Percentiles rank a stretch among this genome's conserved stretches.
Conservation (phyloP, 1,139 yeast genomes). For the Blastobotrys arbuscula region DNA sequence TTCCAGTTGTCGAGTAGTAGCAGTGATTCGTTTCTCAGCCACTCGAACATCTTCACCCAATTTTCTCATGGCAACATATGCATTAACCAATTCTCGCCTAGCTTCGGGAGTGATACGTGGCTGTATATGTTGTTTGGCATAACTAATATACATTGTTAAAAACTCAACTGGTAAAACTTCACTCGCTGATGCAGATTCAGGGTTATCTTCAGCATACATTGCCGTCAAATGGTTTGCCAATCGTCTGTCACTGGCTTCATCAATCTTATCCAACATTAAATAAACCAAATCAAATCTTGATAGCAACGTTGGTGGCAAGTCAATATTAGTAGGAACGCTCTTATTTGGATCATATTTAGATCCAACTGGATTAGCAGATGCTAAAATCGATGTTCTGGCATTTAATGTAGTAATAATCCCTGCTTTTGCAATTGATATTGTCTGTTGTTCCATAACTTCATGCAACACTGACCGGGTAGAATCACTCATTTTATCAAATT, state of each 20-base stretch:
- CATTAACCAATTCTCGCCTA: slow-evolving; percentile 77
- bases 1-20: slow-evolving; percentile 95
- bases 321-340: slow-evolving; percentile 93
- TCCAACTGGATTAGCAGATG: slow-evolving; percentile 97
- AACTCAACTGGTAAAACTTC: slow-evolving; percentile 82
- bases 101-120: slow-evolving; percentile 80
- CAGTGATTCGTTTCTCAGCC: slow-evolving; percentile 88
- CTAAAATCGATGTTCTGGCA: slow-evolving; percentile 92
- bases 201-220: slow-evolving; percentile 85
- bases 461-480: slow-evolving; percentile 91
- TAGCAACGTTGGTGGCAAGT: slow-evolving; percentile 89
- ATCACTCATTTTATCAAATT: slow-evolving; percentile 96
- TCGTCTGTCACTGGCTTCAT: slow-evolving; percentile 75
- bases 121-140: slow-evolving; percentile 75
- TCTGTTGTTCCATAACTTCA: slow-evolving; percentile 99
- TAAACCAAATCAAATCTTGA: slow-evolving; percentile 95
- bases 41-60: slow-evolving; percentile 87
- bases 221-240: slow-evolving; percentile 86
- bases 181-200: slow-evolving; percentile 59
- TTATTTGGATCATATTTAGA: slow-evolving; percentile 89
- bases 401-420: slow-evolving; percentile 95
- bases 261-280: slow-evolving; percentile 85
- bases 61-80: slow-evolving; percentile 90
- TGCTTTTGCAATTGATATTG: slow-evolving; percentile 95
- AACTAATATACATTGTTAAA: slow-evolving; percentile 81